phyloP scores from a whole-genome alignment of 768 basidiomycete genomes.

The Podaxis rugospora region DNA sequence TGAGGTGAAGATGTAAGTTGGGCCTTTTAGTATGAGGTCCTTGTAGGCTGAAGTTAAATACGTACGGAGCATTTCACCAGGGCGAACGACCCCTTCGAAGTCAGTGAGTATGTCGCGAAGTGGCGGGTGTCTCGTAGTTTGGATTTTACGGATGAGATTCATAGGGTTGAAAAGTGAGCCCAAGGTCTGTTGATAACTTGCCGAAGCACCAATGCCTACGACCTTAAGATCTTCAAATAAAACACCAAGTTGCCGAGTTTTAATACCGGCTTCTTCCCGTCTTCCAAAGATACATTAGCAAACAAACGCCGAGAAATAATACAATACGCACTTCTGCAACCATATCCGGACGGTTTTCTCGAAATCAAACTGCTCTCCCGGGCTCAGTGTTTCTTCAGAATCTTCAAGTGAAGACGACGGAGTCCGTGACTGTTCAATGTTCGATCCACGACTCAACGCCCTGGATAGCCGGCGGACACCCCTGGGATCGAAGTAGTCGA shows the following conservation, averaged over 20 bases:
- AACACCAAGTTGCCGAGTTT: conserved; percentile 54
- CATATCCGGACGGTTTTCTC: conserved; percentile 28
- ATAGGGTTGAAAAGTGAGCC: conserved; percentile 58
- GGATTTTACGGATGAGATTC: conserved; percentile 37
- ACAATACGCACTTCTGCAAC: conserved; percentile 27
- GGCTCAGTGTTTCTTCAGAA: conserved; percentile 22
- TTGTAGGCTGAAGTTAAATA: neutral
- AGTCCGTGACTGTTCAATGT: conserved; percentile 3
- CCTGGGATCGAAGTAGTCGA: conserved; percentile 51
- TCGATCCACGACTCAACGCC: conserved; percentile 27
- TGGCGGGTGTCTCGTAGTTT: conserved; percentile 52
- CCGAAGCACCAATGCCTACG: conserved; percentile 52
- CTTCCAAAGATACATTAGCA: conserved; percentile 23
- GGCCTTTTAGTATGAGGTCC: neutral
- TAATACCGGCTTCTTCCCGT: conserved; percentile 43
- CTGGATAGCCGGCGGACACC: conserved; percentile 39
- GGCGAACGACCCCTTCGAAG: conserved; percentile 61
- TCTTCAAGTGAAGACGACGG: conserved; percentile 13
- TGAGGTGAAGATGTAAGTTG: conserved; percentile 18
- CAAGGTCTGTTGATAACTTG: conserved; percentile 53
- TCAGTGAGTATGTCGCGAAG: conserved; percentile 56
- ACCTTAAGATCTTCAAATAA: conserved; percentile 56
- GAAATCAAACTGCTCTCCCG: conserved; percentile 30
- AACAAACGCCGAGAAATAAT: neutral
- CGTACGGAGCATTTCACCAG: conserved; percentile 78